Evolutionary conservation across 2,329 filamentous ascomycete genomes (phyloP).

Genomic region (Bertia moriformis): DNA sequence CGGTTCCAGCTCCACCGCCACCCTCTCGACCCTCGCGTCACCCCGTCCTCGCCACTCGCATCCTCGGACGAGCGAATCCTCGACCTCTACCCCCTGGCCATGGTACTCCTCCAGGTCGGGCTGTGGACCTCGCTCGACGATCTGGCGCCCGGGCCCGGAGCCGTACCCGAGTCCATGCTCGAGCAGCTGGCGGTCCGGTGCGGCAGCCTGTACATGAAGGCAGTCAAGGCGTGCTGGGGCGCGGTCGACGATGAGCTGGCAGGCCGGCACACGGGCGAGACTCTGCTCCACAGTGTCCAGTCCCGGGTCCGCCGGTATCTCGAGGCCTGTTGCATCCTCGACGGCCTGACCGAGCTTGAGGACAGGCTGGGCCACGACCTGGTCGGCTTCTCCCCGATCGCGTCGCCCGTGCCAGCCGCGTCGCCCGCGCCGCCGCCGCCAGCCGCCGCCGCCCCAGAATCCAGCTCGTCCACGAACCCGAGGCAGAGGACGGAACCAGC

Average conservation of each 20-base stretch:
- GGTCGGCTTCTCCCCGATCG: slow-evolving; percentile 11
- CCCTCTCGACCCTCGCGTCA: slow-evolving; percentile 42
- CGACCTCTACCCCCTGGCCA: slow-evolving; percentile 61
- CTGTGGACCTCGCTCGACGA: slow-evolving; percentile 56
- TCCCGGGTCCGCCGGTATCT: slow-evolving; percentile 39
- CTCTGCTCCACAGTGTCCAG: slow-evolving; percentile 36
- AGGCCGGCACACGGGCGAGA: slow-evolving; percentile 28
- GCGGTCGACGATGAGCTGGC: slow-evolving; percentile 50
- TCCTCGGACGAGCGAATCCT: slow-evolving; percentile 40
- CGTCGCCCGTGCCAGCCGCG: too few relatives aligned
- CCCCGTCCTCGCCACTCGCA: slow-evolving; percentile 28
- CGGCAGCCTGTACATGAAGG: slow-evolving; percentile 62
- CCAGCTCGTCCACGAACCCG: slow-evolving; percentile 11
- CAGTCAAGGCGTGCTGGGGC: slow-evolving; percentile 56
- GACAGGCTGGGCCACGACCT: slow-evolving; percentile 34
- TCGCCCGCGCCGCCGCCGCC: slow-evolving; percentile 4
- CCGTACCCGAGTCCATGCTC: slow-evolving; percentile 45
- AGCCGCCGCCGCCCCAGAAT: not conserved
- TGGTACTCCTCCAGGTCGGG: slow-evolving; percentile 61
- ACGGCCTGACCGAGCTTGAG: slow-evolving; percentile 40
- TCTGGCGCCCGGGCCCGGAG: slow-evolving; percentile 27
- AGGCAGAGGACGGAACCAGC: slow-evolving; percentile 2
- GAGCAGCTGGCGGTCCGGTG: slow-evolving; percentile 53
- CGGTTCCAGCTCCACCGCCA: slow-evolving; percentile 48
- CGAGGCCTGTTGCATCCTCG: slow-evolving; percentile 46